Percentiles rank a stretch among this genome's conserved stretches.
These are phyloP conservation scores for Nemania sp. DNA, from an alignment of 2,329 filamentous ascomycete species.

Conservation along the genomic window DNA sequence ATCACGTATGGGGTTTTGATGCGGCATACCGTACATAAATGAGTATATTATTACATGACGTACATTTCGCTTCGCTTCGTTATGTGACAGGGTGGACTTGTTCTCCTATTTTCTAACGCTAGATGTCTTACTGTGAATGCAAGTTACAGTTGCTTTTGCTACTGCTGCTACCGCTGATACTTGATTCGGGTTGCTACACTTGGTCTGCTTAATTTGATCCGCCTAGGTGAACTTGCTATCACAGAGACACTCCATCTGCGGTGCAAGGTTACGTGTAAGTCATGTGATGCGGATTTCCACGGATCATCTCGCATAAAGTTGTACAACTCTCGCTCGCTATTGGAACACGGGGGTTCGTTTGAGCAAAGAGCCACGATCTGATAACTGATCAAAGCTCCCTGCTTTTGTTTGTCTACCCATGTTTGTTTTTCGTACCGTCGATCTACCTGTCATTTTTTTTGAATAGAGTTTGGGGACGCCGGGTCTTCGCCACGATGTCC, in stretches of 20 bases:
- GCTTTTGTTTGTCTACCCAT: too few relatives aligned
- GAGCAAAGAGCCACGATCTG: too few relatives aligned
- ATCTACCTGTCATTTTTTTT: too few relatives aligned
- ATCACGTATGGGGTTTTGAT: slow-evolving; percentile 26
- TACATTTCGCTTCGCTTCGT: slow-evolving; percentile 19
- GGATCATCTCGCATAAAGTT: background rate
- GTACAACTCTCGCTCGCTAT: background rate
- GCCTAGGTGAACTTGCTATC: background rate
- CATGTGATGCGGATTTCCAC: background rate
- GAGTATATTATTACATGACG: slow-evolving; percentile 30
- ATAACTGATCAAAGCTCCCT: too few relatives aligned
- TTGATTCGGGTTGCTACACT: background rate
- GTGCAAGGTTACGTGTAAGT: background rate
- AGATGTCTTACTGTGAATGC: slow-evolving; percentile 35
- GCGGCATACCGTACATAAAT: slow-evolving; percentile 31
- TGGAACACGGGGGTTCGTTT: background rate
- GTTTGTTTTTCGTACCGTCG: too few relatives aligned
- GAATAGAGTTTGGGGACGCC: too few relatives aligned
- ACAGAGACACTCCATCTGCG: background rate
- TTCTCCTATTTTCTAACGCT: slow-evolving; percentile 13
- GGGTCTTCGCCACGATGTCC: too few relatives aligned
- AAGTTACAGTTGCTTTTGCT: slow-evolving; percentile 31
- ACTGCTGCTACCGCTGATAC: background rate
- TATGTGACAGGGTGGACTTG: slow-evolving; percentile 7
- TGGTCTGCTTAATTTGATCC: background rate